A percentile compares a stretch with the other conserved stretches of the same genome.
Conservation (phyloP, 371 early-diverging fungal genomes). For the Mucor plumbeus region DNA sequence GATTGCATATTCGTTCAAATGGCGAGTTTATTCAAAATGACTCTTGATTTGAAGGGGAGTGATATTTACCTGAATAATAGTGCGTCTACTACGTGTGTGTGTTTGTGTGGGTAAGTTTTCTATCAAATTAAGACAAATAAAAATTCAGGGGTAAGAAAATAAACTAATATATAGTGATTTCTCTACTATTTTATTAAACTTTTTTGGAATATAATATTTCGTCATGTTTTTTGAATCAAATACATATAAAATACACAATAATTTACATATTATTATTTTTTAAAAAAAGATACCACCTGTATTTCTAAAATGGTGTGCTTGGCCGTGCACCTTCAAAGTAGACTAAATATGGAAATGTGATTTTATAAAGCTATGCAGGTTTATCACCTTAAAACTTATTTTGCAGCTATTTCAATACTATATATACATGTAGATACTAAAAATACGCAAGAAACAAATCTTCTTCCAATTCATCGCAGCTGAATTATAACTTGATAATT, state of each 20-base stretch:
- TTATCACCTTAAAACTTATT: background rate
- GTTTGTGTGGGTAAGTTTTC: background rate
- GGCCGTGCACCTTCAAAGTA: conserved; percentile 4
- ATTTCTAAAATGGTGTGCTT: conserved; percentile 4
- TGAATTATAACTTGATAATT: background rate
- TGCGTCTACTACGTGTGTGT: background rate
- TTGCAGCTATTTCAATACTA: too few species aligned
- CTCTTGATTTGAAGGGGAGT: background rate
- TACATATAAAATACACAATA: background rate
- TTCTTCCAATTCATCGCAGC: background rate
- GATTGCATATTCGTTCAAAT: background rate
- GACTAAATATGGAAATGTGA: background rate
- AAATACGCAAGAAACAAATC: background rate
- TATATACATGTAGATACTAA: too few species aligned
- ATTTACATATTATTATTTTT: background rate
- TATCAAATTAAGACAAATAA: too few species aligned
- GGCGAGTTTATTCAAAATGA: background rate
- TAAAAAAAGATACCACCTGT: conserved; percentile 3
- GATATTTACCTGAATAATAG: background rate
- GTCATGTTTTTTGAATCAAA: conserved; percentile 1
- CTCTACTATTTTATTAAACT: background rate
- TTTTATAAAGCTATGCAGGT: background rate
- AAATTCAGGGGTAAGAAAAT: background rate
- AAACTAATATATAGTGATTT: background rate
- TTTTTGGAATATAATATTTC: background rate